Evolutionary conservation across 2,329 filamentous ascomycete genomes (phyloP), one percentile per base, ranked within the genome.

Genomic region (Calonectria fujianensis): DNA sequence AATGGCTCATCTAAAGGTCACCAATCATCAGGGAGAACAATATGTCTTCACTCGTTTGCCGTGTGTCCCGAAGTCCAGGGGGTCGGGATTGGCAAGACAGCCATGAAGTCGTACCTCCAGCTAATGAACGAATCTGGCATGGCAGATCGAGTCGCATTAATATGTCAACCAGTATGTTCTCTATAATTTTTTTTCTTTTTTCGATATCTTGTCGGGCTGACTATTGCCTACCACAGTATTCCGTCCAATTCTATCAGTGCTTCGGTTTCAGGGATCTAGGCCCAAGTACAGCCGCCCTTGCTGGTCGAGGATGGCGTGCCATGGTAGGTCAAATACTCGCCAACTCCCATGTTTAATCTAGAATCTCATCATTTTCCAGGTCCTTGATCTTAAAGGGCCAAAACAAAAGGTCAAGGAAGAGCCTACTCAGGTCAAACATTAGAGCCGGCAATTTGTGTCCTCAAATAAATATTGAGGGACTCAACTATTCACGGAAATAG

Each of bases 41-140:
- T 98, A 70, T 95, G 92, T 70, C 86, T 98, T 65, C 96, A 98
- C 85, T 96, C 94, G 0, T 89, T 98, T 7, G 95, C 94, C 24
- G 93, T 98, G 8, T 88, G 94, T 70, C 95, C 95, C 0, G 91
- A 93, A 74, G 91, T 95, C 72, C 95, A 97, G 77, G 89, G 91
- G 41, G 91, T 92, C 72, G 94, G 95, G 1, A 87, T 98, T 3
- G 96, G 94, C 20, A 92, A 90, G 76, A 92, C 93, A 27, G 86
- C 97, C 74, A 88, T 98, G 86, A 93, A 91, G 84, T 90, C 93
- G 4, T 98, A 96, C 82, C 89, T 96, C 70, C 93, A 96, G 82
- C 91, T 94, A 69, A 93, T 97, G 85, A 92, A 91, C 81, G 90
- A 91, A 74, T 91, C 93, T 2, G 92, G 89, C 2, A 89, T 95